Percentiles rank a stretch among this genome's conserved stretches.
Evolutionary conservation across 768 basidiomycete species (phyloP).

Genomic region (Tylopilus subfusipes): DNA sequence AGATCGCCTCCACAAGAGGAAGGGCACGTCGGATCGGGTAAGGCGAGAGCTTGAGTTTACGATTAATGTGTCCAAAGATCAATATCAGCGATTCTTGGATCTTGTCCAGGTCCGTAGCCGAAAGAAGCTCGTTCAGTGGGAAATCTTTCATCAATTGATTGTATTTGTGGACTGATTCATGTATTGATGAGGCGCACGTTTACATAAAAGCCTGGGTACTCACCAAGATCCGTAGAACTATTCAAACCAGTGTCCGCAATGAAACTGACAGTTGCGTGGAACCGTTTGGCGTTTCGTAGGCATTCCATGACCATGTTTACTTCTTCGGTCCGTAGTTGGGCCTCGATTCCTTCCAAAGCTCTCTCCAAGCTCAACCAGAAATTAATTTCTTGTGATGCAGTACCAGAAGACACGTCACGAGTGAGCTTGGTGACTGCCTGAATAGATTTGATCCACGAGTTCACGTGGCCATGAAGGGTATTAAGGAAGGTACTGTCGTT

Average conservation of each 20-base stretch:
- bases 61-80: slow-evolving; percentile 92
- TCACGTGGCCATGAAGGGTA: slow-evolving; percentile 88
- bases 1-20: slow-evolving; percentile 97
- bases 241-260: slow-evolving; percentile 96
- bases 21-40: slow-evolving; percentile 96
- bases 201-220: slow-evolving; percentile 21
- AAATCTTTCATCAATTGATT: slow-evolving; percentile 99
- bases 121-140: slow-evolving; percentile 92
- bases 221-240: slow-evolving; percentile 85
- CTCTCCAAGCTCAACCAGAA: slow-evolving; percentile 97
- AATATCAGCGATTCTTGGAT: slow-evolving; percentile 83
- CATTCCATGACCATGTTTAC: slow-evolving; percentile 93
- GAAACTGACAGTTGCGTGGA: slow-evolving; percentile 96
- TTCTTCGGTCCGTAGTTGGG: slow-evolving; percentile 87
- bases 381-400: slow-evolving; percentile 98
- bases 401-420: slow-evolving; percentile 89
- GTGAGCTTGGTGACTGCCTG: slow-evolving; percentile 96
- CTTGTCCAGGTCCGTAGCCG: slow-evolving; percentile 94
- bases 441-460: slow-evolving; percentile 97
- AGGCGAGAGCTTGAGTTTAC: slow-evolving; percentile 92
- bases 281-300: slow-evolving; percentile 92
- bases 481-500: slow-evolving; percentile 92
- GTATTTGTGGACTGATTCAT: slow-evolving; percentile 84
- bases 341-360: slow-evolving; percentile 89
- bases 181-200: neutral